Evolutionary conservation across 805 yeast genomes (phyloP).

Genomic region (Cyberlindnera amylophila): DNA sequence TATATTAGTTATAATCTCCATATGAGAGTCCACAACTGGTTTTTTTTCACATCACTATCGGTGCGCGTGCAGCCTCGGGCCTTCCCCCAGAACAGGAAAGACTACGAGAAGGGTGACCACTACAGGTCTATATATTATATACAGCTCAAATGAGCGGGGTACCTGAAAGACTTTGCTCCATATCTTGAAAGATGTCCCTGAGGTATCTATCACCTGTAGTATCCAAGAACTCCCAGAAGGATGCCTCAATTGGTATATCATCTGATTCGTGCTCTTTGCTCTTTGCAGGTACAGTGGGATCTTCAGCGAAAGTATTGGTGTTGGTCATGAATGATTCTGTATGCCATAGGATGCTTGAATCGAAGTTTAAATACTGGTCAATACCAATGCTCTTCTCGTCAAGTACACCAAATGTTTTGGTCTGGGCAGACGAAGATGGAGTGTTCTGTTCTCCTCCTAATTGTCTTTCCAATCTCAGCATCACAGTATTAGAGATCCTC

Average conservation of each 20-base stretch:
- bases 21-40: no score
- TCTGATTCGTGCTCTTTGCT: background rate
- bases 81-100: no score
- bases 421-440: background rate
- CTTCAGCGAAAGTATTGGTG: background rate
- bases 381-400: conserved; percentile 16
- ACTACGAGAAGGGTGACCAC: no score
- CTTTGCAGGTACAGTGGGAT: background rate
- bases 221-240: conserved; percentile 31
- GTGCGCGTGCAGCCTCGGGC: no score
- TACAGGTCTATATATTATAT: no score
- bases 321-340: background rate
- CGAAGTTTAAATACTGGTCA: conserved; percentile 17
- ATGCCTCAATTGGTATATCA: conserved; percentile 4
- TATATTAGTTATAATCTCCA: no score
- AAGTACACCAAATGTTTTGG: conserved; percentile 4
- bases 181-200: conserved; percentile 29
- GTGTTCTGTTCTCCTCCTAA: background rate
- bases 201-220: conserved; percentile 30
- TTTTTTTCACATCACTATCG: no score
- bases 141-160: no score
- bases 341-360: conserved; percentile 1
- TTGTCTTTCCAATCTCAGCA: conserved; percentile 17
- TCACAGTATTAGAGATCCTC: conserved; percentile 22
- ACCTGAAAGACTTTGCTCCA: conserved; percentile 18